Base-by-base conservation (phyloP, 129 eudicot genomes). In the Chrysanthemum seticuspe region DNA sequence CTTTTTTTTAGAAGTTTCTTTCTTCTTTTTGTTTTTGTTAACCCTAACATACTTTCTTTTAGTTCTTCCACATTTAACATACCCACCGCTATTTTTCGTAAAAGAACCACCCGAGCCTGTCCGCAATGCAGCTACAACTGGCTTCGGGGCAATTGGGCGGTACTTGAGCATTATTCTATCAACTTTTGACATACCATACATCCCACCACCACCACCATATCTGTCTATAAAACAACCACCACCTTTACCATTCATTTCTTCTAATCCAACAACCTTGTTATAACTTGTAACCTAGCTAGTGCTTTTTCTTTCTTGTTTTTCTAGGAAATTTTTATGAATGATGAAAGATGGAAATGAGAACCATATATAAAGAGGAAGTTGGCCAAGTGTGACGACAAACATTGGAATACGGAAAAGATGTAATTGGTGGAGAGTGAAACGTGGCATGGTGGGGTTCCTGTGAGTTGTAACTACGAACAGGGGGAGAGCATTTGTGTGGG, bases 101-200 rank as follows among this genome's bases (percentile, higher is more conserved):
- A 65, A 3, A 0, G 86, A 80, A 11, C 80, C 81, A 10, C 83
- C 84, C 15, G 6, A 31, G 3, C 36, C 36, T 31, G 36, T 3
- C 36, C 36, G 0, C 6, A 79, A 75, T 1, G 82, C 81, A n/a
- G 68, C 75, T 2, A 75, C 40, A 1, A 74, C 85, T 18, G 98
- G 98, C 62, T 93, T 93, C 3, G 98, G 98, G 0, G 97, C 98
- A 19, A 93, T 93, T 44, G 97, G 98, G 36, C 98, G 71, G 71
- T 67, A 93, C 65, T 74, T 83, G 6, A 86, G 82, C 98, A 93
- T 89, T 75, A 93, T 90, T 67, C 74, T 73, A 6, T 92, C 86
- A 54, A 92, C 72, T 49, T 85, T 85, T 0, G 91, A 75, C 83
- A 77, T 79, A 11, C 83, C 81, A 68, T 84, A 76, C 11, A 68